Base-by-base conservation (phyloP, 2,329 filamentous ascomycete genomes). In the Fusarium decemcellulare region DNA sequence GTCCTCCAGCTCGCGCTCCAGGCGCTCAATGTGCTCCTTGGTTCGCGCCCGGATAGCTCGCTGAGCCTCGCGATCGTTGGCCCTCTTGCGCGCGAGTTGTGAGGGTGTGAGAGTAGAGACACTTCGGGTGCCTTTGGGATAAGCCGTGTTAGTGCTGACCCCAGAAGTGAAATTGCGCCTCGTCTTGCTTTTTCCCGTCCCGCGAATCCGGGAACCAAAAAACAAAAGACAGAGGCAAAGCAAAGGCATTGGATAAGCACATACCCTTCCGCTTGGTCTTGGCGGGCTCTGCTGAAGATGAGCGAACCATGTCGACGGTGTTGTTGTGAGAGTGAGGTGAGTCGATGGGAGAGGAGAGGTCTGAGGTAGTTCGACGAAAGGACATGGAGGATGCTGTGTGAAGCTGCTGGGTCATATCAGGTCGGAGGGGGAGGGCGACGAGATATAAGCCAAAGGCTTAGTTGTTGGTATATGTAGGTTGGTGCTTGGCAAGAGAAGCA, bases 21-120 rank as follows among this genome's bases (percentile, higher is more conserved):
- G 84, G 23, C 85, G 85, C 76, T 96, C 93, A 74, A 97, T 97
- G 78, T 94, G 92, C 76, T 92, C 89, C 82, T 94, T 95, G 40
- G 94, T 97, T 73, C 94, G 88, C 79, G 94, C 93, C 52, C 94
- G 87, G 68, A 97, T 97, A 43, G 93, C 93, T 52, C 94, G 88
- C 81, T 97, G 94, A 43, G 94, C 94, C 80, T 97, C 93, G 66
- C 94, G 89, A 79, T 97, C 94, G 82, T 97, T 97, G 75, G 93
- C 93, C 69, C 95, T 88, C 84, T 97, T 98, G 80, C 94, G 92
- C 32, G 92, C 93, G 63, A 97, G 88, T 81, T 97, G 95, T 66
- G 95, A 92, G 7, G 94, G 92, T 11, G 93, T 97, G 77, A 97
- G 86, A 75, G 93, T 95, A 68, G 94, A 93, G 59, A 97, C 94